A percentile compares a stretch with the other conserved stretches of the same genome.
Evolutionary conservation across 2,329 filamentous ascomycete genomes (phyloP).

Genomic region (Aspergillus bombycis): DNA sequence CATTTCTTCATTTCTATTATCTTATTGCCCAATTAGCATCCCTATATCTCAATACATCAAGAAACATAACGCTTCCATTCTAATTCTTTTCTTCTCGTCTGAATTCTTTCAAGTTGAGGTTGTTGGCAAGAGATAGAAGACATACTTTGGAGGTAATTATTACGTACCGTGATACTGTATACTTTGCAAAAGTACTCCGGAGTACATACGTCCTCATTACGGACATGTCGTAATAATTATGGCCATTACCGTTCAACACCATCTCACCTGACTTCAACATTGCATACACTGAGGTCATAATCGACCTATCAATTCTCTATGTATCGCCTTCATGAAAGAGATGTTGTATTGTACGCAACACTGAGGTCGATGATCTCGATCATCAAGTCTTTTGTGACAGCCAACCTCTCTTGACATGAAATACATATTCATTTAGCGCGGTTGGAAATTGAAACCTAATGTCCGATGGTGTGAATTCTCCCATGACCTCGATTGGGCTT

Average conservation of each 20-base stretch:
- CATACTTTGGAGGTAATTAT: not conserved
- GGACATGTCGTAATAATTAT: not conserved
- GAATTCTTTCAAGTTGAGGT: not conserved
- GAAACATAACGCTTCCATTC: not conserved
- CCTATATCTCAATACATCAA: not conserved
- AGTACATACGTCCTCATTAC: not conserved
- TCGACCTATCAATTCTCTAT: not conserved
- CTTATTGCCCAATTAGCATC: not conserved
- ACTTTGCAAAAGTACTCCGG: not conserved
- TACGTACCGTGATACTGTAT: not conserved
- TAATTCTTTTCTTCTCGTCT: not conserved
- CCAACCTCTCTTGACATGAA: constrained; percentile 1
- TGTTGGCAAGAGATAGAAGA: not conserved
- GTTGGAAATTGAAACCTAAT: constrained; percentile 19
- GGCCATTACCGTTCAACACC: not conserved
- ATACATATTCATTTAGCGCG: constrained; percentile 18
- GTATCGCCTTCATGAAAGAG: not conserved
- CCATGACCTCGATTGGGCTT: constrained; percentile 22
- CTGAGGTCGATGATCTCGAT: not conserved
- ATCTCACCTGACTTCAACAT: not conserved
- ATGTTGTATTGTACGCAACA: not conserved
- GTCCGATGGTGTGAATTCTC: constrained; percentile 18
- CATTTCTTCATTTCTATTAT: not conserved
- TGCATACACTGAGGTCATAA: constrained; percentile 1
- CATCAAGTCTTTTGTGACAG: not conserved